Evolutionary conservation across 2,329 filamentous ascomycete genomes (phyloP).

Genomic region (Fonsecaea nubica): DNA sequence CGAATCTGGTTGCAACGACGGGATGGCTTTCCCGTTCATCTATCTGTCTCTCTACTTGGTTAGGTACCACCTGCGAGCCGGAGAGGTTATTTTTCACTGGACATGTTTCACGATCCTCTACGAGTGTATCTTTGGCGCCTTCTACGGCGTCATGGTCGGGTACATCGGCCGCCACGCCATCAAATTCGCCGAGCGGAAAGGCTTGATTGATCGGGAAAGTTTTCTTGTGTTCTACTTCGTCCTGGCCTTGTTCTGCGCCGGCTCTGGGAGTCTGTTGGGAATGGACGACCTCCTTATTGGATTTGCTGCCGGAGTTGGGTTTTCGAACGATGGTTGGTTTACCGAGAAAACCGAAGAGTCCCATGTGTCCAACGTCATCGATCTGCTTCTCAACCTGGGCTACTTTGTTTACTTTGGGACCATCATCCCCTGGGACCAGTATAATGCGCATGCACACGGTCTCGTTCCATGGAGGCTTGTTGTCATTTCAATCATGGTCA

Average conservation of each 20-base stretch:
- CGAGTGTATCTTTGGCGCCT: constrained; percentile 89
- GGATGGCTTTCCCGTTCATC: constrained; percentile 98
- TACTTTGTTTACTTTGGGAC: constrained; percentile 98
- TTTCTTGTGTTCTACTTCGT: constrained; percentile 99
- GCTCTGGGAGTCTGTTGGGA: constrained; percentile 87
- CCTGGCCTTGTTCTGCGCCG: constrained; percentile 91
- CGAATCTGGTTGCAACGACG: constrained; percentile 98
- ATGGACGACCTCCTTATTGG: constrained; percentile 93
- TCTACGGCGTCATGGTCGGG: constrained; percentile 86
- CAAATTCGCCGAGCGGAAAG: constrained; percentile 80
- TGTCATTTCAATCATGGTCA: constrained; percentile 91
- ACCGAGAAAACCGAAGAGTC: constrained; percentile 97
- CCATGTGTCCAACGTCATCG: constrained; percentile 98
- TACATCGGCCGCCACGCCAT: constrained; percentile 92
- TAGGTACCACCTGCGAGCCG: constrained; percentile 73
- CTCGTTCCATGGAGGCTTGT: constrained; percentile 86
- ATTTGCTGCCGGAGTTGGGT: constrained; percentile 95
- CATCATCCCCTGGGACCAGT: constrained; percentile 95
- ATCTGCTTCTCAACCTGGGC: constrained; percentile 92
- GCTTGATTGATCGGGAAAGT: constrained; percentile 92
- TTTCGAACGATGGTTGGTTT: constrained; percentile 99
- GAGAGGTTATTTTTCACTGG: constrained; percentile 80
- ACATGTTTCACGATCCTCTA: constrained; percentile 89
- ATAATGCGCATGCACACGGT: constrained; percentile 76
- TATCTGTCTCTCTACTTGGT: constrained; percentile 92